Evolutionary conservation across 2,329 filamentous ascomycete species (phyloP).

Genomic region (Claviceps lovelessii): DNA sequence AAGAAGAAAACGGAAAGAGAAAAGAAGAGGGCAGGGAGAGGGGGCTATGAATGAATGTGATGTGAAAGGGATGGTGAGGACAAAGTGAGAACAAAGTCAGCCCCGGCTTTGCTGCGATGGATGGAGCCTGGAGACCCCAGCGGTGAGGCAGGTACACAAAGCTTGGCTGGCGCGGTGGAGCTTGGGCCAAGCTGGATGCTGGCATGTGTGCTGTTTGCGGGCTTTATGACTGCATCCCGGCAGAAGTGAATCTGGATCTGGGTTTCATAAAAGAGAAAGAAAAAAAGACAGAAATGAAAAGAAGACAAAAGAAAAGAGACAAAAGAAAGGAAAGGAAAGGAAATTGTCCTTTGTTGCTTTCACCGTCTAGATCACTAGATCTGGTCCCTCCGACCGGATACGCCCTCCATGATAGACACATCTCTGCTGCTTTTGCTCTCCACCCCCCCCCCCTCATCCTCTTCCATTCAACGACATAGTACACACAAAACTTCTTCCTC

Average conservation of each 20-base stretch:
- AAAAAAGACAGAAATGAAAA: too few relatives aligned
- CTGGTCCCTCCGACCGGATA: background rate
- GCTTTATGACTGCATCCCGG: background rate
- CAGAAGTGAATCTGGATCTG: background rate
- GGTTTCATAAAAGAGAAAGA: too few relatives aligned
- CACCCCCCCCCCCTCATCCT: background rate
- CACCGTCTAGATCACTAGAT: background rate
- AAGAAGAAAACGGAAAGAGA: background rate
- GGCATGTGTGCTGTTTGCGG: background rate
- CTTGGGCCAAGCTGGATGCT: background rate
- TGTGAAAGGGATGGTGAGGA: background rate
- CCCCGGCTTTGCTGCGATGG: background rate
- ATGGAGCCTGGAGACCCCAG: background rate
- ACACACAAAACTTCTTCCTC: background rate
- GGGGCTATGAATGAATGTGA: background rate
- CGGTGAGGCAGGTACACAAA: background rate
- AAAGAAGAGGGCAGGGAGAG: background rate
- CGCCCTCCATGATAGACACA: too few relatives aligned
- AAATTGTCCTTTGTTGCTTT: too few relatives aligned
- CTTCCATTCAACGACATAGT: background rate
- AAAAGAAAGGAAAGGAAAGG: too few relatives aligned
- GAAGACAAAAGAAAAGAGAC: too few relatives aligned
- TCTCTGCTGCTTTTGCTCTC: background rate
- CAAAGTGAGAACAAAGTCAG: slow-evolving; percentile 5
- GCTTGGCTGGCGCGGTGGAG: background rate